Conservation (phyloP, 345 rosid species). For the Ceriops tagal region DNA sequence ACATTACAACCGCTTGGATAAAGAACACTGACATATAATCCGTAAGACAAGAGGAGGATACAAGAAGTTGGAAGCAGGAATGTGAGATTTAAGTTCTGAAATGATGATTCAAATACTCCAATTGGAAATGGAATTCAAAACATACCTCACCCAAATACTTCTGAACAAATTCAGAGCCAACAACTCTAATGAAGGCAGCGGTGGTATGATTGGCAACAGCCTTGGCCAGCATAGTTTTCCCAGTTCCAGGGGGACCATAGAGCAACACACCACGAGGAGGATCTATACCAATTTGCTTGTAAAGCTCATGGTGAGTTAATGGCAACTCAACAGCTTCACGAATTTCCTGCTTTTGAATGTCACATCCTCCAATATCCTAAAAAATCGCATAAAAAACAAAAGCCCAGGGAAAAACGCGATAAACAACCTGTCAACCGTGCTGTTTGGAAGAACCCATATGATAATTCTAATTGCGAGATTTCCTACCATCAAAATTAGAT, state of each 20-base stretch:
- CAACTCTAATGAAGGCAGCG: slow-evolving; percentile 96
- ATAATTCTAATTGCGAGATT: too few relatives aligned
- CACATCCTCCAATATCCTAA: slow-evolving; percentile 99
- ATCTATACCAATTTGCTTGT: slow-evolving; percentile 95
- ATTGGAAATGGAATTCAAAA: not conserved
- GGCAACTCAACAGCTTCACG: slow-evolving; percentile 99
- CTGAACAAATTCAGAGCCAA: slow-evolving; percentile 98
- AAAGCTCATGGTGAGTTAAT: slow-evolving; percentile 86
- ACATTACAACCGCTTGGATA: too few relatives aligned
- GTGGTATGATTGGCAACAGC: slow-evolving; percentile 98
- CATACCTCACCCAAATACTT: slow-evolving; percentile 95
- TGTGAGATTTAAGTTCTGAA: too few relatives aligned
- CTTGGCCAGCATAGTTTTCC: slow-evolving; percentile 97
- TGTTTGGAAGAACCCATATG: too few relatives aligned
- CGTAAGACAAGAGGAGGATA: too few relatives aligned
- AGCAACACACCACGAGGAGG: slow-evolving; percentile 98
- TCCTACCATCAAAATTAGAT: too few relatives aligned
- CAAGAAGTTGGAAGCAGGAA: too few relatives aligned
- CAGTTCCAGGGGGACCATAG: slow-evolving; percentile 98
- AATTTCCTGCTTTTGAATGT: slow-evolving; percentile 97
- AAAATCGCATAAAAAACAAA: not conserved
- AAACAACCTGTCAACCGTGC: too few relatives aligned
- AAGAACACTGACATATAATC: too few relatives aligned
- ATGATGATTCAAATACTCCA: not conserved
- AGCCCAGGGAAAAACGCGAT: not conserved